Conservation (phyloP, 768 basidiomycete species). For the Pluteus cervinus region DNA sequence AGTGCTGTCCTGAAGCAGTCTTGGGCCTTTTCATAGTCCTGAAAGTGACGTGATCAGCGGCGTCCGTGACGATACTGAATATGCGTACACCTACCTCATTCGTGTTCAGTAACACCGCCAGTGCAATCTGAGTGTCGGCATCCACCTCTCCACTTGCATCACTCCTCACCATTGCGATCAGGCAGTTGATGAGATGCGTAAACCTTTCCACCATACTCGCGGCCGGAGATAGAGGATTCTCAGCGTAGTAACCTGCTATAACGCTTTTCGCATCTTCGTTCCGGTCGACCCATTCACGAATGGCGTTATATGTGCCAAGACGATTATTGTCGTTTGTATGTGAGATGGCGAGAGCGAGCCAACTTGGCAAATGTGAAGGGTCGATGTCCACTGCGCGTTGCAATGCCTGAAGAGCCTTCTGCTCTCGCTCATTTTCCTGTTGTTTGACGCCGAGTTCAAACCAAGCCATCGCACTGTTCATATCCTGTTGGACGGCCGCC, state of each 20-base stretch:
- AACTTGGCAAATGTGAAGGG: slow-evolving; percentile 67
- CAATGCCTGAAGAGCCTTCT: slow-evolving; percentile 82
- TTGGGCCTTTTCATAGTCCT: slow-evolving; percentile 89
- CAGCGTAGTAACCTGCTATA: slow-evolving; percentile 33
- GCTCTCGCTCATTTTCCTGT: slow-evolving; percentile 96
- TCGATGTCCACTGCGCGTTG: slow-evolving; percentile 77
- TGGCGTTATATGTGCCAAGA: slow-evolving; percentile 66
- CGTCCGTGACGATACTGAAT: background rate
- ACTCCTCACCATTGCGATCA: slow-evolving; percentile 76
- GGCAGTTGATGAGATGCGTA: slow-evolving; percentile 56
- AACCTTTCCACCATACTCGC: slow-evolving; percentile 34
- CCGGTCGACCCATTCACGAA: slow-evolving; percentile 75
- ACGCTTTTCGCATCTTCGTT: slow-evolving; percentile 50
- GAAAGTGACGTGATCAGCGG: slow-evolving; percentile 7
- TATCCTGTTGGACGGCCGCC: slow-evolving; percentile 79
- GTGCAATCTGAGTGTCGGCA: slow-evolving; percentile 91
- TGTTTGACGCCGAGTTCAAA: slow-evolving; percentile 92
- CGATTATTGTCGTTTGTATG: slow-evolving; percentile 87
- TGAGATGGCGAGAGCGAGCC: slow-evolving; percentile 88
- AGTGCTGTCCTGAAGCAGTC: slow-evolving; percentile 93
- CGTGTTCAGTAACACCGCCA: slow-evolving; percentile 89
- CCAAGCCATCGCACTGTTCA: slow-evolving; percentile 71
- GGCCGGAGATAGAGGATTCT: slow-evolving; percentile 20
- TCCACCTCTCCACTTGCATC: slow-evolving; percentile 62
- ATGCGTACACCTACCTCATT: slow-evolving; percentile 59